Evolutionary conservation across 1,284 basidiomycete species (phyloP).

Genomic region (Leccinum solheimii): DNA sequence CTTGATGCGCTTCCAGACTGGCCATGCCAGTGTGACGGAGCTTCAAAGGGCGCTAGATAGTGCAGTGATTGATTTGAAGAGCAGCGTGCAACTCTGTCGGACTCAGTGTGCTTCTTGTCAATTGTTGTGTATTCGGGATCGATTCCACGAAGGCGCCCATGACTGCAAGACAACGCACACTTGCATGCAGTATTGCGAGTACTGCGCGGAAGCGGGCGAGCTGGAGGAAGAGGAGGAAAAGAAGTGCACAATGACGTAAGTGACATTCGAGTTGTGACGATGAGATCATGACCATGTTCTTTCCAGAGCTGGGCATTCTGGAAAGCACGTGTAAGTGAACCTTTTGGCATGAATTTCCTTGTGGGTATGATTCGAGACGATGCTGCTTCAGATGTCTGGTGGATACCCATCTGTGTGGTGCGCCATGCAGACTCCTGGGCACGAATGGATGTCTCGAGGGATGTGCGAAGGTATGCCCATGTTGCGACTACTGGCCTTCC

Average conservation of each 20-base stretch:
- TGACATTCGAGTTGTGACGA: background rate
- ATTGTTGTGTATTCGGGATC: constrained; percentile 45
- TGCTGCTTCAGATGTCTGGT: constrained; percentile 44
- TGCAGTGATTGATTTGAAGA: constrained; percentile 43
- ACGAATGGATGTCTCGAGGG: constrained; percentile 47
- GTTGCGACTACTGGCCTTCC: background rate
- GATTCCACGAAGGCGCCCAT: constrained; percentile 47
- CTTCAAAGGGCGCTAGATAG: constrained; percentile 46
- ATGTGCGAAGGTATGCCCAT: constrained; percentile 45
- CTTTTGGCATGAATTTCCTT: background rate
- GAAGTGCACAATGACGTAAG: constrained; percentile 46
- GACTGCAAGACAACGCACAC: constrained; percentile 49
- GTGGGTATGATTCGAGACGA: background rate
- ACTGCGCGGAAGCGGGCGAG: constrained; percentile 32
- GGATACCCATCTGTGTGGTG: constrained; percentile 48
- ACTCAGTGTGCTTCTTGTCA: constrained; percentile 48
- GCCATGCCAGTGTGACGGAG: constrained; percentile 46
- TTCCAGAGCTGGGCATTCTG: constrained; percentile 53
- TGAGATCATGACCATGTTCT: background rate
- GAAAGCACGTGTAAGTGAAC: constrained; percentile 48
- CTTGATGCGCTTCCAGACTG: constrained; percentile 44
- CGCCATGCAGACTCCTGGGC: constrained; percentile 40
- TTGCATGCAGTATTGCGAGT: constrained; percentile 48
- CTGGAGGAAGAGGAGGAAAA: constrained; percentile 19
- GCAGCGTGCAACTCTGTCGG: constrained; percentile 49